phyloP scores from a whole-genome alignment of 768 basidiomycete genomes.

The Strobilomyces dryophilus region DNA sequence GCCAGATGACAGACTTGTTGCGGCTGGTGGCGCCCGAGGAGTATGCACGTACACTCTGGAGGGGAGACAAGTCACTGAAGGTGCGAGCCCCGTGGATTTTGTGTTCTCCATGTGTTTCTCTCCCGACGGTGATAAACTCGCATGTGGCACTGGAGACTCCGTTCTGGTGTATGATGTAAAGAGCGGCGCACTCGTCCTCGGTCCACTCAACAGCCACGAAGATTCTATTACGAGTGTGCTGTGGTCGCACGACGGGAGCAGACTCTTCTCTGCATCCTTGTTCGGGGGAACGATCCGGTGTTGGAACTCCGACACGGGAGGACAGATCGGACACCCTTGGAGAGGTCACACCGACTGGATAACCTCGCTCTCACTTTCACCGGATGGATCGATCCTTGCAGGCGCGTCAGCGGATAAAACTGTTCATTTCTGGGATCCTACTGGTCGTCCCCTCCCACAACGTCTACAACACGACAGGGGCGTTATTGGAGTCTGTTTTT shows the following conservation, averaged over 20 bases:
- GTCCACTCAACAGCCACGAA: too few relatives aligned
- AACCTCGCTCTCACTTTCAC: neutral
- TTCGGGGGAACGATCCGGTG: neutral
- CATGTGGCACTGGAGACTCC: too few relatives aligned
- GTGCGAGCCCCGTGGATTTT: too few relatives aligned
- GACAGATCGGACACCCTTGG: neutral
- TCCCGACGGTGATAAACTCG: too few relatives aligned
- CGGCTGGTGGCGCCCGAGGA: too few relatives aligned
- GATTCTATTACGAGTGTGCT: neutral
- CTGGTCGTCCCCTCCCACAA: neutral
- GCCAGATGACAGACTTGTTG: constrained; percentile 1
- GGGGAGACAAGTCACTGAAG: too few relatives aligned
- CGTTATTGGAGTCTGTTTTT: neutral
- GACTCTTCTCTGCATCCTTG: neutral
- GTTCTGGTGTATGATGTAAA: too few relatives aligned
- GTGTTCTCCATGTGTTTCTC: too few relatives aligned
- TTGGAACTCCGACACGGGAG: neutral
- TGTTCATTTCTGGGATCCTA: constrained; percentile 3
- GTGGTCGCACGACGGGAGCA: neutral
- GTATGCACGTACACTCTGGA: too few relatives aligned
- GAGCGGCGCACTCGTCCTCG: too few relatives aligned
- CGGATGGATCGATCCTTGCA: neutral
- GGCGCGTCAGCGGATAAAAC: constrained; percentile 4
- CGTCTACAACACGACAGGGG: neutral
- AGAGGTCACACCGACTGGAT: neutral